Conservation (phyloP, 2,329 filamentous ascomycete species). For the Nothophoma quercina region DNA sequence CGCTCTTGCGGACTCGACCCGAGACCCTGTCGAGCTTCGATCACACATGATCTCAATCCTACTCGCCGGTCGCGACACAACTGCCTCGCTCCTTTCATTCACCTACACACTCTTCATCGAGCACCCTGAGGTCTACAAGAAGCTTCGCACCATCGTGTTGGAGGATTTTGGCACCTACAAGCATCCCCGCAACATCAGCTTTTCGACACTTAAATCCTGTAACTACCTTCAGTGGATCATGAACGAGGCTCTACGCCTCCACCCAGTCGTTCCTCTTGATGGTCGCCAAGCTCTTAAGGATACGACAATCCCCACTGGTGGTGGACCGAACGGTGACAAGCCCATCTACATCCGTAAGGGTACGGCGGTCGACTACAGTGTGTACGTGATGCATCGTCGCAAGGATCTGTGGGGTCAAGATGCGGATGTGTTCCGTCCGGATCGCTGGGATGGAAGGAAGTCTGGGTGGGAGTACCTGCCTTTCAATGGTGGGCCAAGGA, state of each 20-base stretch:
- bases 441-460: constrained; percentile 45
- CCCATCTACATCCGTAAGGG: constrained; percentile 46
- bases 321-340: constrained; percentile 43
- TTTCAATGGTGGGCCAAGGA: constrained; percentile 44
- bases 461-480: constrained; percentile 44
- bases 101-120: constrained; percentile 59
- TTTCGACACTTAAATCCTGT: constrained; percentile 44
- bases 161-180: constrained; percentile 53
- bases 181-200: constrained; percentile 51
- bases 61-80: constrained; percentile 86
- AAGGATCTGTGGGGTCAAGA: constrained; percentile 49
- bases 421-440: constrained; percentile 46
- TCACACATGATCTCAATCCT: constrained; percentile 84
- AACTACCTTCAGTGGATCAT: constrained; percentile 44
- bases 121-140: constrained; percentile 45
- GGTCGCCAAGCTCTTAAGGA: constrained; percentile 39
- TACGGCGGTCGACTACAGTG: constrained; percentile 32
- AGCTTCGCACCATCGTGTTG: constrained; percentile 47
- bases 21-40: constrained; percentile 70
- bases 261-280: constrained; percentile 45
- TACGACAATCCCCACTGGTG: constrained; percentile 46
- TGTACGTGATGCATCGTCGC: constrained; percentile 45
- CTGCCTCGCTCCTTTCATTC: constrained; percentile 80
- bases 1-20: constrained; percentile 78
- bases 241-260: constrained; percentile 46